Evolutionary conservation across 2,329 filamentous ascomycete genomes (phyloP).

Genomic region (Metarhizium robertsii): DNA sequence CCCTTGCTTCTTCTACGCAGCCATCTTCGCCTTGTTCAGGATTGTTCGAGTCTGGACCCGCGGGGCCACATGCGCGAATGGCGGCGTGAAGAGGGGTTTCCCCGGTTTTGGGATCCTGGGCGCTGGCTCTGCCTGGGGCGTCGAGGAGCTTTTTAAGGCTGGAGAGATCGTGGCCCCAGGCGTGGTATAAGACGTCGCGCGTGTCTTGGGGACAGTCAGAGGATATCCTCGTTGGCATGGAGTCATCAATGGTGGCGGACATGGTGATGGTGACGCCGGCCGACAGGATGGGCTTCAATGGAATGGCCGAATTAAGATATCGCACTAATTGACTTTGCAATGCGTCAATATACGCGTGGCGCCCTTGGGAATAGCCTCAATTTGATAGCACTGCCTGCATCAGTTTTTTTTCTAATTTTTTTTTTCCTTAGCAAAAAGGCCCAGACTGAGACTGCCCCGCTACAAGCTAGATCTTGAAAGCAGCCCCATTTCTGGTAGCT

Average conservation of each 20-base stretch:
- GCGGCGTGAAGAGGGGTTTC: slow-evolving; percentile 85
- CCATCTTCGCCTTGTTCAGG: slow-evolving; percentile 26
- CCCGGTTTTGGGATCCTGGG: slow-evolving; percentile 76
- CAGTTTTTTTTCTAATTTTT: no score
- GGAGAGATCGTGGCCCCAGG: slow-evolving; percentile 52
- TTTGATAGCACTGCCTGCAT: neutral
- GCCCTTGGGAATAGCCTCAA: neutral
- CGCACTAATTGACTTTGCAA: neutral
- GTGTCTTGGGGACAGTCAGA: slow-evolving; percentile 39
- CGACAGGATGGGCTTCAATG: no score
- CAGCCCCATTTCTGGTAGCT: no score
- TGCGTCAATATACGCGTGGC: no score
- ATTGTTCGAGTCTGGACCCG: slow-evolving; percentile 14
- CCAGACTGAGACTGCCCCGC: neutral
- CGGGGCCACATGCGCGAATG: slow-evolving; percentile 61
- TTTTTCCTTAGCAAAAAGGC: neutral
- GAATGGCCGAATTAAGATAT: neutral
- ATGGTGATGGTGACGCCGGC: slow-evolving; percentile 1
- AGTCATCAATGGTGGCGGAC: slow-evolving; percentile 32
- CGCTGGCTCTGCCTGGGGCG: slow-evolving; percentile 55
- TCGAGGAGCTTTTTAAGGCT: slow-evolving; percentile 62
- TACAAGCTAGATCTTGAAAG: no score
- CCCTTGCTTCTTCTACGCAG: slow-evolving; percentile 50
- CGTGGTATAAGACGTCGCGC: slow-evolving; percentile 41
- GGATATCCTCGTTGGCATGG: slow-evolving; percentile 43